Conservation (phyloP, 768 basidiomycete species). For the Boletus rufocinnamomeus region DNA sequence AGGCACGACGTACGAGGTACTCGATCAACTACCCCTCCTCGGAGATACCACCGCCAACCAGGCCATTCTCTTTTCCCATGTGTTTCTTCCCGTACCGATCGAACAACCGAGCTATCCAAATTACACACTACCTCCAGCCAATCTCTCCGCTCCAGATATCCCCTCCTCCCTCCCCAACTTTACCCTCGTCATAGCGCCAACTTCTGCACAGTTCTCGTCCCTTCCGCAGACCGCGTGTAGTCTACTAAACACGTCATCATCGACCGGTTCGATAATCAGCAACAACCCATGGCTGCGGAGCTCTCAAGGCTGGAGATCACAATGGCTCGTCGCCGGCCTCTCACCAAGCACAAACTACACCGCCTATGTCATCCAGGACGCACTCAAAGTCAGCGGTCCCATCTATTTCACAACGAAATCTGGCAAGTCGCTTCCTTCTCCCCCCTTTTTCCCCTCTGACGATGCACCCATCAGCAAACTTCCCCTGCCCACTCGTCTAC, state of each 20-base stretch:
- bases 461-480: slow-evolving; percentile 43
- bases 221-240: slow-evolving; percentile 63
- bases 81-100: slow-evolving; percentile 39
- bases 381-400: slow-evolving; percentile 61
- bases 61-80: slow-evolving; percentile 69
- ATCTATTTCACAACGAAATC: slow-evolving; percentile 78
- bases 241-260: slow-evolving; percentile 40
- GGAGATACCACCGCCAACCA: slow-evolving; percentile 77
- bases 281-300: slow-evolving; percentile 60
- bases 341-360: slow-evolving; percentile 76
- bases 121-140: slow-evolving; percentile 67
- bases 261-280: slow-evolving; percentile 42
- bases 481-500: slow-evolving; percentile 68
- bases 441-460: not conserved
- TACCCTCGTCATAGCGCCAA: slow-evolving; percentile 57
- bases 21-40: slow-evolving; percentile 52
- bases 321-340: slow-evolving; percentile 66
- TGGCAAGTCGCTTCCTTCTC: slow-evolving; percentile 39
- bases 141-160: slow-evolving; percentile 44
- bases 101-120: slow-evolving; percentile 63
- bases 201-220: slow-evolving; percentile 42
- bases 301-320: slow-evolving; percentile 59
- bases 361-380: slow-evolving; percentile 60
- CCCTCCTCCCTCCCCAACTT: slow-evolving; percentile 50
- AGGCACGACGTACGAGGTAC: slow-evolving; percentile 53